Conservation (phyloP, 148 eudicot species). For the Suaeda aralocaspica region DNA sequence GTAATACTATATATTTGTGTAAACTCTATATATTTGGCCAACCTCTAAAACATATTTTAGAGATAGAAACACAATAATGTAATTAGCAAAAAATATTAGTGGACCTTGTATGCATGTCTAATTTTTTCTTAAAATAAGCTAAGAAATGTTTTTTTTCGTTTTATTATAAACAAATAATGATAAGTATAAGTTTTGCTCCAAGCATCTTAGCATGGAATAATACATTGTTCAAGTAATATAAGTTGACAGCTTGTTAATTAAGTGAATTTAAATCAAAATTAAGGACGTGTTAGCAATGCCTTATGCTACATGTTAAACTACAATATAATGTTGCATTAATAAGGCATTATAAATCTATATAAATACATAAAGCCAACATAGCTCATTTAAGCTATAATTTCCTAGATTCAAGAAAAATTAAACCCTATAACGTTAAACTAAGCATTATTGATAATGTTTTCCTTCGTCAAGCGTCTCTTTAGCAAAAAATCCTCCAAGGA, state of each 20-base stretch:
- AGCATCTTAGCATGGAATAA: no score
- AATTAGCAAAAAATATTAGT: no score
- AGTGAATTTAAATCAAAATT: not conserved
- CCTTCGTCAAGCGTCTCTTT: constrained; percentile 1
- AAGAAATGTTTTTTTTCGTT: no score
- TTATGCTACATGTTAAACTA: not conserved
- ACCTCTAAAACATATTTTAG: no score
- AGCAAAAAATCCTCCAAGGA: constrained; percentile 7
- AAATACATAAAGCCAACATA: not conserved
- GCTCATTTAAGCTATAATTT: not conserved
- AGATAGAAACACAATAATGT: no score
- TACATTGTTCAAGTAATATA: not conserved
- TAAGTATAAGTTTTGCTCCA: no score
- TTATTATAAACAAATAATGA: no score
- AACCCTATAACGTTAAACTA: not conserved
- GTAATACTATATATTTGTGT: no score
- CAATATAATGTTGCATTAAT: not conserved
- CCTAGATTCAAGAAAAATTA: not conserved
- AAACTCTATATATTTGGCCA: no score
- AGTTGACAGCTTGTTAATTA: not conserved
- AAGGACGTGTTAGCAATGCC: not conserved
- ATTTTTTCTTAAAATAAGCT: no score
- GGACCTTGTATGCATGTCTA: no score
- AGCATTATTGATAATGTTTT: constrained; percentile 5
- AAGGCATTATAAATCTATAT: not conserved